Evolutionary conservation across 202 grass and related monocot species (phyloP).

Genomic region (Brachypodium distachyon): DNA sequence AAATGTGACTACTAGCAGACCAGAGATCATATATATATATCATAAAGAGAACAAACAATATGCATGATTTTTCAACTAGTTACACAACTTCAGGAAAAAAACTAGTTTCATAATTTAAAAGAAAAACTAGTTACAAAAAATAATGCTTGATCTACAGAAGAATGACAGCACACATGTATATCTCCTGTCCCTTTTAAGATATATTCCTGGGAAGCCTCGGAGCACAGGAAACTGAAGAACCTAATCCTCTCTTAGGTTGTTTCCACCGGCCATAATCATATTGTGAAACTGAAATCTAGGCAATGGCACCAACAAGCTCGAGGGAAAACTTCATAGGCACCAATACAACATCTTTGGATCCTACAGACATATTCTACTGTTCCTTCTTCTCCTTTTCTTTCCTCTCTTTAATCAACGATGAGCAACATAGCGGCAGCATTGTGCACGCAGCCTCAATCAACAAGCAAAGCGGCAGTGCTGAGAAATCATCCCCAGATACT

Average conservation of each 20-base stretch:
- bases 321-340: neutral
- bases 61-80: neutral
- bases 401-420: slow-evolving; percentile 54
- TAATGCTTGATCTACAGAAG: slow-evolving; percentile 22
- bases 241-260: slow-evolving; percentile 16
- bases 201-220: neutral
- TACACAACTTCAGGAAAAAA: neutral
- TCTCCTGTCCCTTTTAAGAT: neutral
- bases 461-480: slow-evolving; percentile 51
- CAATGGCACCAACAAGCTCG: neutral
- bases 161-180: slow-evolving; percentile 13
- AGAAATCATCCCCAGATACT: slow-evolving; percentile 63
- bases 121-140: slow-evolving; percentile 5
- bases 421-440: slow-evolving; percentile 54
- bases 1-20: neutral
- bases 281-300: neutral
- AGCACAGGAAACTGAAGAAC: neutral
- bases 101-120: neutral
- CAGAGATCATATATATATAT: no score
- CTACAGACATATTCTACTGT: slow-evolving; percentile 35
- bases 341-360: neutral
- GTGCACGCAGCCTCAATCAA: slow-evolving; percentile 64
- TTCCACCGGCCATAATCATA: slow-evolving; percentile 5
- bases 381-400: slow-evolving; percentile 56
- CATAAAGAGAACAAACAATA: neutral